phyloP scores from a whole-genome alignment of 1,139 yeast genomes.

The Debaryomyces sp. region DNA sequence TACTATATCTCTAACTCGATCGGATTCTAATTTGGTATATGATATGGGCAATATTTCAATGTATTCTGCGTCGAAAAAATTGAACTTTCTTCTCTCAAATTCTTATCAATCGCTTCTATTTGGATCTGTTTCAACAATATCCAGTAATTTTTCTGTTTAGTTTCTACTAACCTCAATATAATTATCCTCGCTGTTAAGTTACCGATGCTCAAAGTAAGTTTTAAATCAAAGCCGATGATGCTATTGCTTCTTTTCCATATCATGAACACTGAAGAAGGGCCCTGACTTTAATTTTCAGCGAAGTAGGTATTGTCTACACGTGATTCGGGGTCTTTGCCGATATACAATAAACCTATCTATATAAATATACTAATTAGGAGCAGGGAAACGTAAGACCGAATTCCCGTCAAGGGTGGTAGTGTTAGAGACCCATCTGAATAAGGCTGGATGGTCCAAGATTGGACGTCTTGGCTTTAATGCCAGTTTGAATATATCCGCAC shows the following conservation, averaged over 20 bases:
- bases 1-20: neutral
- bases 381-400: slow-evolving; percentile 22
- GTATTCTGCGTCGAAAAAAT: neutral
- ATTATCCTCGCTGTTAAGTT: neutral
- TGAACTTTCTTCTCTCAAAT: neutral
- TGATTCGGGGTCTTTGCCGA: neutral
- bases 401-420: slow-evolving; percentile 22
- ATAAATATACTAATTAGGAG: slow-evolving; percentile 1
- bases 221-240: neutral
- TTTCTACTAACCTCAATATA: neutral
- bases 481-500: slow-evolving; percentile 26
- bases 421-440: slow-evolving; percentile 30
- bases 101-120: neutral
- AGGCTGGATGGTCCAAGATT: slow-evolving; percentile 35
- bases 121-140: neutral
- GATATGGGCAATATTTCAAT: neutral
- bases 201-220: neutral
- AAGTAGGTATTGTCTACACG: neutral
- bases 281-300: slow-evolving; percentile 1
- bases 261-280: neutral
- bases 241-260: neutral
- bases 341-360: neutral
- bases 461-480: slow-evolving; percentile 39
- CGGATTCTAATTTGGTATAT: neutral
- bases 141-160: neutral